Conservation (phyloP, 2,329 filamentous ascomycete species). For the Trichophyton benhamiae region DNA sequence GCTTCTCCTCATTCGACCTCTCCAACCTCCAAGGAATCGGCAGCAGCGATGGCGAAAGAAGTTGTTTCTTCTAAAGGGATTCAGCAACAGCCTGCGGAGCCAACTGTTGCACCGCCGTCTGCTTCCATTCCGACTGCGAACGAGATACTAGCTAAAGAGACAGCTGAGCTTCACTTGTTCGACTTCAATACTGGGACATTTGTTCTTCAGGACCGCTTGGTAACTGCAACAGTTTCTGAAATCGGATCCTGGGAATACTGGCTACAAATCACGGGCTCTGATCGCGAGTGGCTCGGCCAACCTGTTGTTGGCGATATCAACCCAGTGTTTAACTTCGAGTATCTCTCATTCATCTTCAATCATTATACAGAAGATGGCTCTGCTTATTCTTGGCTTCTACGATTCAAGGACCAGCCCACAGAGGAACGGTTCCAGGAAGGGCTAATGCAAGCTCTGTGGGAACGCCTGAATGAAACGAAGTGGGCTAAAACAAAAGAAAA, state of each 20-base stretch:
- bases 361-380: slow-evolving; percentile 80
- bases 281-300: slow-evolving; percentile 77
- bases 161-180: slow-evolving; percentile 82
- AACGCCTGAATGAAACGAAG: slow-evolving; percentile 85
- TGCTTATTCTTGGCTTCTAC: slow-evolving; percentile 88
- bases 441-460: slow-evolving; percentile 91
- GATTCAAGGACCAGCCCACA: slow-evolving; percentile 72
- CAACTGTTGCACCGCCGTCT: slow-evolving; percentile 50
- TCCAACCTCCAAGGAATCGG: slow-evolving; percentile 30
- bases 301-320: slow-evolving; percentile 83
- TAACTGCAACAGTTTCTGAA: slow-evolving; percentile 71
- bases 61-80: slow-evolving; percentile 32
- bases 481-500: slow-evolving; percentile 88
- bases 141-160: slow-evolving; percentile 62
- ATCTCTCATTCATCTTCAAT: slow-evolving; percentile 98
- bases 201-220: slow-evolving; percentile 59
- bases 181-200: slow-evolving; percentile 83
- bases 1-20: slow-evolving; percentile 30
- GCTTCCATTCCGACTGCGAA: slow-evolving; percentile 52
- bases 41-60: slow-evolving; percentile 34
- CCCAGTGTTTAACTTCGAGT: slow-evolving; percentile 97
- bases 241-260: slow-evolving; percentile 90
- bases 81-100: slow-evolving; percentile 32
- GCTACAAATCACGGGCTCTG: slow-evolving; percentile 67
- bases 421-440: slow-evolving; percentile 85